phyloP scores from a whole-genome alignment of 805 yeast species.

The Starmerella vitae region DNA sequence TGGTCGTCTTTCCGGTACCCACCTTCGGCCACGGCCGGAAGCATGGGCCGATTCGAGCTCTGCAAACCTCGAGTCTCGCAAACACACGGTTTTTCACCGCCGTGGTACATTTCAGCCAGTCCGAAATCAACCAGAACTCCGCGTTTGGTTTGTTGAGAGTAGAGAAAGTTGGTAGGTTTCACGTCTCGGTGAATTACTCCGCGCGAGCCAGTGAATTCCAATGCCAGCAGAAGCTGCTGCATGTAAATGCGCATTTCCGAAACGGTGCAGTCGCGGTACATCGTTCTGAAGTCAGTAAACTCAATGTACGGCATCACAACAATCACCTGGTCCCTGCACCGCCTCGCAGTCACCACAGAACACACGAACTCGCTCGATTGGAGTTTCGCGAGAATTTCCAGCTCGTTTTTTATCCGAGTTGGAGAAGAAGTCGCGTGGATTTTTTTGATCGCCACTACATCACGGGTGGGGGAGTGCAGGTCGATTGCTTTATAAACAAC shows the following conservation, averaged over 20 bases:
- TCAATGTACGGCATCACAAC: slow-evolving; percentile 85
- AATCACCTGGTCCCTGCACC: slow-evolving; percentile 82
- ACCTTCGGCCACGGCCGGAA: slow-evolving; percentile 29
- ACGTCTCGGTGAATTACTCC: slow-evolving; percentile 87
- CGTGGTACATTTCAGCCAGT: slow-evolving; percentile 51
- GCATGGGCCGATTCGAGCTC: background rate
- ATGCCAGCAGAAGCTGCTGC: slow-evolving; percentile 62
- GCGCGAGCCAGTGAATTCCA: slow-evolving; percentile 57
- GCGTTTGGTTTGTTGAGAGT: slow-evolving; percentile 47
- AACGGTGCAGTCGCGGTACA: slow-evolving; percentile 65
- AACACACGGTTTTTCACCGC: slow-evolving; percentile 14
- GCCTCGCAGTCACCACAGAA: slow-evolving; percentile 74
- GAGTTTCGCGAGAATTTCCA: slow-evolving; percentile 44
- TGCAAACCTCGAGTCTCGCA: slow-evolving; percentile 3
- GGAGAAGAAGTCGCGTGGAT: slow-evolving; percentile 95
- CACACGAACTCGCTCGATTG: slow-evolving; percentile 52
- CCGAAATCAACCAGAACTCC: slow-evolving; percentile 92
- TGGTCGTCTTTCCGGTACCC: slow-evolving; percentile 82
- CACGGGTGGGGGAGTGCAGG: slow-evolving; percentile 13
- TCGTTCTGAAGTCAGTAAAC: slow-evolving; percentile 80
- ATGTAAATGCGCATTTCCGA: slow-evolving; percentile 71
- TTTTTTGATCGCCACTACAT: slow-evolving; percentile 70
- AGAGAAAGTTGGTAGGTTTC: slow-evolving; percentile 69
- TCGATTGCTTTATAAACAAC: slow-evolving; percentile 52
- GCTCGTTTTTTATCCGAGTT: slow-evolving; percentile 75